Base-by-base conservation (phyloP, 805 yeast species). In the Ogataea pilisensis region DNA sequence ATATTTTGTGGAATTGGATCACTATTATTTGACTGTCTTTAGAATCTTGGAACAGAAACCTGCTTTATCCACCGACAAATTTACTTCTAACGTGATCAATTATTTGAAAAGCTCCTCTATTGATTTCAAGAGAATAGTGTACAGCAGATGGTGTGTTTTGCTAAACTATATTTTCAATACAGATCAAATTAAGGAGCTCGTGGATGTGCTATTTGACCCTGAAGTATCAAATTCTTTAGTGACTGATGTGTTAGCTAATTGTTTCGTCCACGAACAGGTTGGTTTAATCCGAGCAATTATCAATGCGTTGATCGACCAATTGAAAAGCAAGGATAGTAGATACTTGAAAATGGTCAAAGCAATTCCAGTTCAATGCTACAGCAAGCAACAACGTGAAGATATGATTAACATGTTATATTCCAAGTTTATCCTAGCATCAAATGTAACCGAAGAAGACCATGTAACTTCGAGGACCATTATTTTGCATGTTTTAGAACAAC, bases 121-220 rank as follows among this genome's bases (percentile, higher is more conserved):
- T 1, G 38, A 40, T 1, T 44, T 58, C 37, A 39, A 64, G 8
- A 22, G 43, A 27, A 40, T 53, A 12, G 39, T 69, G 0, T 68
- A 80, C 38, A 46, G 51, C 8, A 73, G 86, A 50, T 83, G 88
- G 88, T 51, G 70, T 30, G 72, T 80, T 1, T 43, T 82, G 40
- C 71, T 31, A 65, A 75, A 49, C 35, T 43, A 5, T 46, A 61
- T 34, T 66, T 73, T 48, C 30, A 58, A 51, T 8, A 33, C 33
- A 12, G 53, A 59, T 0, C 57, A 65, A 5, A 49, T 74, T 4
- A 34, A 49, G 1, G 3, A 27, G 2, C 32, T 76, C 4, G 53
- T 71, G 1, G 33, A 45, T 0, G n/a, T 49, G 0, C 46, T 75
- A 3, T 48, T 71, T 13, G 30, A 55, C 2, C 4, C 4, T 20